Evolutionary conservation across 2,329 filamentous ascomycete genomes (phyloP).

Genomic region (Alternaria conjuncta): DNA sequence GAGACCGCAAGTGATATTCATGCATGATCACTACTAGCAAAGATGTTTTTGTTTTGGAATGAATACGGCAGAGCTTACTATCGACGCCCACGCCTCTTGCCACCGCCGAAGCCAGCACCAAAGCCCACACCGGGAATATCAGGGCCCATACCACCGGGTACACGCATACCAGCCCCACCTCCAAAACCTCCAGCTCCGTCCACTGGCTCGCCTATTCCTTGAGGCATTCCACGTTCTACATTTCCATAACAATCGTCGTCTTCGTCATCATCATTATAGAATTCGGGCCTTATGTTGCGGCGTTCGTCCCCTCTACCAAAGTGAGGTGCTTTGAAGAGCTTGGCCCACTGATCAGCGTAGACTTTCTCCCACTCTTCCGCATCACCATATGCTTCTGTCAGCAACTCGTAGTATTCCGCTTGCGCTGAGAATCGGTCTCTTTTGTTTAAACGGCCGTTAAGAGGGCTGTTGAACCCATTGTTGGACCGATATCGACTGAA

Average conservation of each 20-base stretch:
- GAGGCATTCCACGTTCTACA: background rate
- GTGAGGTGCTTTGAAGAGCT: background rate
- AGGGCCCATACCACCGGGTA: background rate
- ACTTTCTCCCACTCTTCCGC: background rate
- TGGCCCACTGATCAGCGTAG: background rate
- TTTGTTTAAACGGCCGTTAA: background rate
- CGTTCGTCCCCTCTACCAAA: background rate
- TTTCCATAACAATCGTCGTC: background rate
- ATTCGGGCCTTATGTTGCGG: background rate
- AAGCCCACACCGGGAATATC: background rate
- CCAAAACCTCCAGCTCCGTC: background rate
- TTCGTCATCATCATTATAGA: background rate
- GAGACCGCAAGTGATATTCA: too few species aligned
- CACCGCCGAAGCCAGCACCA: background rate
- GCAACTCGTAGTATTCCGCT: background rate
- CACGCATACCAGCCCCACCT: background rate
- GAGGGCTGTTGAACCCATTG: background rate
- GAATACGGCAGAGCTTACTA: background rate
- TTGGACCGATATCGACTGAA: background rate
- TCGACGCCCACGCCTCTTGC: background rate
- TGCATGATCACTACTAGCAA: background rate
- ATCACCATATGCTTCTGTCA: background rate
- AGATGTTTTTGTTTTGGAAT: accelerated
- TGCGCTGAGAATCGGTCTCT: background rate
- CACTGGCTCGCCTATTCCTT: background rate